These are phyloP conservation scores for Xylaria venustula DNA, from an alignment of 495 filamentous ascomycete species.

Conservation along the genomic window DNA sequence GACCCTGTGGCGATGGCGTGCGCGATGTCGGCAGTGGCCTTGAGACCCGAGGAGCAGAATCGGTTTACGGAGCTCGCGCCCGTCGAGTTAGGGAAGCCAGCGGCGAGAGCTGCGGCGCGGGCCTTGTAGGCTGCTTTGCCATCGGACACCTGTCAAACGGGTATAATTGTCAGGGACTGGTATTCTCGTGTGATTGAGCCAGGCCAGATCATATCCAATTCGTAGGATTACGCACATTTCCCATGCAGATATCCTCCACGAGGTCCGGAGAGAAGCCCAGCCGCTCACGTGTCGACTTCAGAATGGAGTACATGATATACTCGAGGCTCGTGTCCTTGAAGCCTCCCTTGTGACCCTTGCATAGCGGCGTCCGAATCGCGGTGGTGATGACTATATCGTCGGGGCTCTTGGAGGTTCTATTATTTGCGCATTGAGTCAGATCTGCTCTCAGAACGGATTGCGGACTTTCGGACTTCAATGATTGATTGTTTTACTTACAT, in stretches of 20 bases:
- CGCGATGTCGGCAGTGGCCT: conserved; percentile 91
- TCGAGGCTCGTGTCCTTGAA: conserved; percentile 96
- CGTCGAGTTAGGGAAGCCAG: conserved; percentile 90
- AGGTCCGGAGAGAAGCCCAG: conserved; percentile 78
- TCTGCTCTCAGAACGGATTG: not conserved
- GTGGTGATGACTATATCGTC: conserved; percentile 95
- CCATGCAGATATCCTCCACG: conserved; percentile 88
- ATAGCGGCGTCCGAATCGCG: conserved; percentile 73
- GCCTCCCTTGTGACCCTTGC: conserved; percentile 78
- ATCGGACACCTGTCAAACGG: conserved; percentile 68
- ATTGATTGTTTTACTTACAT: conserved; percentile 59
- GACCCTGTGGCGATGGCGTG: conserved; percentile 77
- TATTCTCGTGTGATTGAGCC: not conserved
- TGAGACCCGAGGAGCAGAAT: conserved; percentile 95
- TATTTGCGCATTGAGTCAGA: not conserved
- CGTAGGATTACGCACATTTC: conserved; percentile 64
- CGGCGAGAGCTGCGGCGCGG: conserved; percentile 83
- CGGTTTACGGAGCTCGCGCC: conserved; percentile 81
- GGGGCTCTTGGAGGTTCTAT: conserved; percentile 86
- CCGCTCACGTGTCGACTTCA: conserved; percentile 71
- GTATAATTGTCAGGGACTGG: not conserved
- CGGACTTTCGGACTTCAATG: not conserved
- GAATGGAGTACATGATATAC: conserved; percentile 72
- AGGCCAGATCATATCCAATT: conserved; percentile 10
- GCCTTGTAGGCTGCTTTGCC: conserved; percentile 85